phyloP scores from a whole-genome alignment of 176 grass and related monocot species.

The Zea mays region DNA sequence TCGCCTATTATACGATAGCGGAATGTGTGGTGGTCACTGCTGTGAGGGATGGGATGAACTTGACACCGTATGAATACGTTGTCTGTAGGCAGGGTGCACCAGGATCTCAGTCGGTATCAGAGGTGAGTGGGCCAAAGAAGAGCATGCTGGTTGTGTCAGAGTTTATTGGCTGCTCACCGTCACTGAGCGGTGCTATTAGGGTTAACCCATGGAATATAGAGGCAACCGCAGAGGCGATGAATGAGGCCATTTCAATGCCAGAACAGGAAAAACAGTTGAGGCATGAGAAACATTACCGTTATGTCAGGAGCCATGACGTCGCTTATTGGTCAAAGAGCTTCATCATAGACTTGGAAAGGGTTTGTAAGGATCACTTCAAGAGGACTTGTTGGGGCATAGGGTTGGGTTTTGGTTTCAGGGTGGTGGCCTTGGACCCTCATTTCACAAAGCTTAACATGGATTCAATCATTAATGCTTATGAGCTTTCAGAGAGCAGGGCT shows the following conservation, averaged over 20 bases:
- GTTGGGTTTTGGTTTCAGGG: conserved; percentile 91
- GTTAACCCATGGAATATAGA: conserved; percentile 96
- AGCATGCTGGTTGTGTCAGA: conserved; percentile 97
- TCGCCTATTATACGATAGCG: conserved; percentile 83
- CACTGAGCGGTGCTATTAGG: conserved; percentile 87
- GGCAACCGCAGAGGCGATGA: conserved; percentile 80
- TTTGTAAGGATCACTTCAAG: conserved; percentile 85
- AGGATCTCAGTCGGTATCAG: conserved; percentile 35
- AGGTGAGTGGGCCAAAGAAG: conserved; percentile 52
- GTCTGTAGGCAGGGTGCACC: conserved; percentile 71
- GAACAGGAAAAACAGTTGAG: conserved; percentile 84
- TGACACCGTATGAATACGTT: conserved; percentile 98
- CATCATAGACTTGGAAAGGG: conserved; percentile 71
- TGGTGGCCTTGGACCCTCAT: conserved; percentile 84
- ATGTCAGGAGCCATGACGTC: conserved; percentile 86
- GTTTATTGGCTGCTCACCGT: conserved; percentile 97
- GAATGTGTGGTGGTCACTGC: conserved; percentile 96
- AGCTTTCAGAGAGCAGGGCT: conserved; percentile 61
- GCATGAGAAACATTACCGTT: conserved; percentile 95
- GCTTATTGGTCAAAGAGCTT: conserved; percentile 88
- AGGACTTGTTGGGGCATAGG: conserved; percentile 96
- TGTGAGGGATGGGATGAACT: conserved; percentile 96
- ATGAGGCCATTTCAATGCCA: conserved; percentile 73
- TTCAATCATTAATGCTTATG: conserved; percentile 67
- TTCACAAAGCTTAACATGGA: conserved; percentile 94